Base-by-base conservation (phyloP, 495 filamentous ascomycete genomes). In the Aspergillus conjunctus region DNA sequence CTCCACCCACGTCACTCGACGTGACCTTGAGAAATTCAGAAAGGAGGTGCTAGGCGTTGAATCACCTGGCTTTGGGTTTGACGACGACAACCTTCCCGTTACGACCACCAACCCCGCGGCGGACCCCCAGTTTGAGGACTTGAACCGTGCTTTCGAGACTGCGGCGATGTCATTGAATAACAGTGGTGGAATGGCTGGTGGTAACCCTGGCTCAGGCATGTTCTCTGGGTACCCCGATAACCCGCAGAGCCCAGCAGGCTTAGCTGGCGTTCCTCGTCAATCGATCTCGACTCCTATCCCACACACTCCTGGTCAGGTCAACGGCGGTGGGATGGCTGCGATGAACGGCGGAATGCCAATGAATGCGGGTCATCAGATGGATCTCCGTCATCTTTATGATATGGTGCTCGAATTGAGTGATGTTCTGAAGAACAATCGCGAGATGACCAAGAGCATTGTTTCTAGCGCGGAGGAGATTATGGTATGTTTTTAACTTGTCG, bases 321-420 rank as follows among this genome's bases (percentile, higher is more conserved):
- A 88, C 66, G 83, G 82, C 48, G 72, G 68, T 51, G 76, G 70
- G n/a, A 83, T 87, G 68, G 87, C 85, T 63, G 85, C 81, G 43
- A 76, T 83, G 71, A 84, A 84, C 60, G 63, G 78, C 17, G 73
- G 70, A 20, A 70, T 85, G 52, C 87, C 89, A 18, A 87, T 88
- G 68, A 88, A 87, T 56, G 90, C 90, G 21, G 91, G 91, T 18
- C 90, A 93, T 66, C 89, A 93, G 76, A 89, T 90, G 77, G 91
- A 96, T 70, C 84, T 94, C 60, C 91, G 92, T 68, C 88, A 91
- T 70, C 83, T 96, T 45, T 92, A 91, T 70, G 82, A 86, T 49
- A 88, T 92, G 83, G 88, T 96, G 17, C 81, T 92, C 58, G 88
- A 93, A 69, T 77, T 96, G 63, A 90, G 87, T 60, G 84, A 87